Percentiles rank a stretch among this genome's conserved stretches.
Conservation (phyloP, 1,139 yeast species). For the Casaregolazyma suthepensis region DNA sequence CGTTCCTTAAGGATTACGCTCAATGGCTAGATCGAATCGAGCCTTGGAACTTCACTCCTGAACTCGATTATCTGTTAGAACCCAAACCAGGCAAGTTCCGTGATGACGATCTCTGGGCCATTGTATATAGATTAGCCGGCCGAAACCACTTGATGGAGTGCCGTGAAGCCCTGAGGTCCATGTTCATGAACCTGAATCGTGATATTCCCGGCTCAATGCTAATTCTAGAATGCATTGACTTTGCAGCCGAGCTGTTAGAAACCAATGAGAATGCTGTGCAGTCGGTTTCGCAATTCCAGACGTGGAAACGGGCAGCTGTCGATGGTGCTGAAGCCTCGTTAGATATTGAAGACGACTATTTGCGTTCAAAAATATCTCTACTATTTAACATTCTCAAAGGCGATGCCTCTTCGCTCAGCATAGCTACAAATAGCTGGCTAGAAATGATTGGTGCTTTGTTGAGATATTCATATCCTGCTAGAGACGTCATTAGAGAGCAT, state of each 20-base stretch:
- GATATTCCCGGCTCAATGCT: background rate
- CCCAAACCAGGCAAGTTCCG: background rate
- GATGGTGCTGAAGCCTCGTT: conserved; percentile 14
- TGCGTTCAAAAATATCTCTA: conserved; percentile 15
- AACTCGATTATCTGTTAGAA: background rate
- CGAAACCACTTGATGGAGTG: background rate
- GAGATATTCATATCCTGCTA: conserved; percentile 55
- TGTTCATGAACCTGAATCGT: background rate
- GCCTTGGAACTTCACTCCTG: background rate
- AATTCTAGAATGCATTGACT: conserved; percentile 15
- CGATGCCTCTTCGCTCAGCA: conserved; percentile 45
- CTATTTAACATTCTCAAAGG: conserved; percentile 39
- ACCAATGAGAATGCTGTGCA: conserved; percentile 17
- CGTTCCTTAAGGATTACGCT: background rate
- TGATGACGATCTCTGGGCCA: conserved; percentile 4
- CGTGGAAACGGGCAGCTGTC: conserved; percentile 22
- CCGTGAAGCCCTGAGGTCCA: conserved; percentile 4
- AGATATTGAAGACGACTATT: conserved; percentile 13
- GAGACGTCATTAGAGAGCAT: conserved; percentile 41
- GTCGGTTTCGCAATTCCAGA: conserved; percentile 18
- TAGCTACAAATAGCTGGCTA: conserved; percentile 57
- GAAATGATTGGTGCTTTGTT: conserved; percentile 60
- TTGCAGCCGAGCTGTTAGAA: conserved; percentile 18
- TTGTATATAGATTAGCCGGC: conserved; percentile 1
- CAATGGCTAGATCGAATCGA: conserved; percentile 1